Evolutionary conservation across 1,284 basidiomycete genomes (phyloP), one percentile per base, ranked within the genome.

Genomic region (Peniophora sp.): DNA sequence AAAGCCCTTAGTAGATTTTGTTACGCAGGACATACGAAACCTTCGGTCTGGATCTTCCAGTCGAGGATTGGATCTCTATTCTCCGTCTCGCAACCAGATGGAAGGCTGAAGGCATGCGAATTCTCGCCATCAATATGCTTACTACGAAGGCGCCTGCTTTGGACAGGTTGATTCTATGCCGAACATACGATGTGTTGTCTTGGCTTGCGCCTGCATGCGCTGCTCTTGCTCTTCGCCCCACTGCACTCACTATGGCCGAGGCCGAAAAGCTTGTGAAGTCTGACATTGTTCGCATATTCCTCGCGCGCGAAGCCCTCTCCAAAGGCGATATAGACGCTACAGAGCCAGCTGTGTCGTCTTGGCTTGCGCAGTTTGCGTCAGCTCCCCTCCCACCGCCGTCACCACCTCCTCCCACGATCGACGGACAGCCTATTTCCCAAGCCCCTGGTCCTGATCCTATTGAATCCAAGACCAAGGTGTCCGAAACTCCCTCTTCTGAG

Each of bases 61-160:
- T 57, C 17, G 57, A 59, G 9, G 61, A 66, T 27, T 66, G 65
- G 65, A 55, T 57, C 2, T 62, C 62, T 43, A 59, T 66, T 22
- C 58, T 66, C 17, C 50, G 50, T 32, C 53, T 66, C 32, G 51
- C 63, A n/a, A 57, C 55, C 38, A 56, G 52, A 48, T 64, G 57
- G 57, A 54, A 52, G 5, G 63, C 64, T 52, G 50, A 55, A 2
- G 54, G 43, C 19, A 54, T 60, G 44, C 58, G 60, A n/a, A 43
- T 50, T 32, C 56, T 61, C 41, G 61, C 65, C 3, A 55, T 64
- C 35, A 50, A 56, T 25, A 59, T 56, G 34, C 58, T 65, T 27
- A 27, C 55, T 11, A 49, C 45, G 16, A 51, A 59, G 41, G 58
- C 55, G 3, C 34, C 47, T 12, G 16, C 47, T 8, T 45, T 61